These are phyloP conservation scores for Liquidambar formosana DNA, from an alignment of 164 flowering plant species.

Conservation along the genomic window DNA sequence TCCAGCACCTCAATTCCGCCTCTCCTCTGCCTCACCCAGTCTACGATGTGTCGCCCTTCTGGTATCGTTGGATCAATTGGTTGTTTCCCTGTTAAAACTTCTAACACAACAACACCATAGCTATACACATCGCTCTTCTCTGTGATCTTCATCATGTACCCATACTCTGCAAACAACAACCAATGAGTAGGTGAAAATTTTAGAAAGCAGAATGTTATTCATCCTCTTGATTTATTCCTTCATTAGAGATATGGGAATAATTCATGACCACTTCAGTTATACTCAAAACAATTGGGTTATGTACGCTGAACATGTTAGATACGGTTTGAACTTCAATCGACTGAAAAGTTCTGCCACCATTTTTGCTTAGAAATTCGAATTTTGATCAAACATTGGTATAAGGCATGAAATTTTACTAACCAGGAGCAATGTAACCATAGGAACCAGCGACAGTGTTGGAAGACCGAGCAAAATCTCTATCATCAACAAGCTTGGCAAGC, in stretches of 20 bases:
- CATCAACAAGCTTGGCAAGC: slow-evolving; percentile 79
- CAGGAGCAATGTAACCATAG: slow-evolving; percentile 88
- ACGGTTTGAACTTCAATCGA: not conserved
- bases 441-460: slow-evolving; percentile 83
- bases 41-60: slow-evolving; percentile 80
- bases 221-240: too few relatives aligned
- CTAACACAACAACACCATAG: slow-evolving; percentile 82
- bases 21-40: slow-evolving; percentile 77
- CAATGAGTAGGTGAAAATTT: not conserved
- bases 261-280: too few relatives aligned
- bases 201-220: too few relatives aligned
- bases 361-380: too few relatives aligned
- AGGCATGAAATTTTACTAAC: slow-evolving; percentile 26
- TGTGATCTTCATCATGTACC: slow-evolving; percentile 82
- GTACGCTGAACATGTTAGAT: not conserved
- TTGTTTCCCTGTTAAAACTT: slow-evolving; percentile 88
- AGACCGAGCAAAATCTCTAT: slow-evolving; percentile 56
- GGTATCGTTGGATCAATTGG: slow-evolving; percentile 93
- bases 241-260: too few relatives aligned
- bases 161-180: slow-evolving; percentile 64
- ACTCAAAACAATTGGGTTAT: not conserved
- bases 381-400: too few relatives aligned
- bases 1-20: slow-evolving; percentile 64
- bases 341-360: not conserved
- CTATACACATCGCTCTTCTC: slow-evolving; percentile 95